Evolutionary conservation across 805 yeast species (phyloP), one percentile per base, ranked within the genome.

Genomic region (Kluyveromyces nonfermentans): DNA sequence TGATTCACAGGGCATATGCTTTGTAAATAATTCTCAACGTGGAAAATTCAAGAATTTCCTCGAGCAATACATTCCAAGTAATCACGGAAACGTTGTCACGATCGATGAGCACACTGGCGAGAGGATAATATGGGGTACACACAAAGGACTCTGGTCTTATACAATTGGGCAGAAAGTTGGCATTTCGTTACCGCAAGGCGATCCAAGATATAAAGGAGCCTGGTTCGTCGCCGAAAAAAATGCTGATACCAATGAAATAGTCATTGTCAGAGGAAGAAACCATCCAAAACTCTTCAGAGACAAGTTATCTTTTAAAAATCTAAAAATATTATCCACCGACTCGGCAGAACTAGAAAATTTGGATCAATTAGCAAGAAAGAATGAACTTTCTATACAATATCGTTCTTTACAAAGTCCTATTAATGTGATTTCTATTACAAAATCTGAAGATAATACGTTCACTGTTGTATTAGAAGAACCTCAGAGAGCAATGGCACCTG

Each of bases 1-100:
- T 0, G 98, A 93, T 58, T 88, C 97, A 1, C 95, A 85, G 58
- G 98, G 98, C 0, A 70, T 93, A 8, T 93, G 98, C 59, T 93
- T 93, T 69, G 96, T 93, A 7, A 73, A 77, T 33, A 64, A 64
- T 47, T 72, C 77, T 8, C 81, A 77, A 50, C 74, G 72, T 40
- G 77, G 77, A 6, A 75, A 77, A 43, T 87, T 89, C 59, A 69
- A 79, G 18, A 74, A 77, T 43, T 93, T 93, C 54, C 64, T 90
- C 22, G 70, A 73, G 46, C 90, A 88, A 50, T 93, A 82, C 55
- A 69, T 90, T 3, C 74, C 71, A 10, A 80, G 83, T 1, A 70
- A 70, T 6, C 87, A 87, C 1, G 98, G 97, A 0, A 73, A 84
- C 47, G 77, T 93, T 7, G 71, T 86, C n/a, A 82, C 65, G 1